A percentile compares a stretch with the other conserved stretches of the same genome.
Evolutionary conservation across 495 filamentous ascomycete genomes (phyloP).

Genomic region (Umbilicaria muhlenbergii): DNA sequence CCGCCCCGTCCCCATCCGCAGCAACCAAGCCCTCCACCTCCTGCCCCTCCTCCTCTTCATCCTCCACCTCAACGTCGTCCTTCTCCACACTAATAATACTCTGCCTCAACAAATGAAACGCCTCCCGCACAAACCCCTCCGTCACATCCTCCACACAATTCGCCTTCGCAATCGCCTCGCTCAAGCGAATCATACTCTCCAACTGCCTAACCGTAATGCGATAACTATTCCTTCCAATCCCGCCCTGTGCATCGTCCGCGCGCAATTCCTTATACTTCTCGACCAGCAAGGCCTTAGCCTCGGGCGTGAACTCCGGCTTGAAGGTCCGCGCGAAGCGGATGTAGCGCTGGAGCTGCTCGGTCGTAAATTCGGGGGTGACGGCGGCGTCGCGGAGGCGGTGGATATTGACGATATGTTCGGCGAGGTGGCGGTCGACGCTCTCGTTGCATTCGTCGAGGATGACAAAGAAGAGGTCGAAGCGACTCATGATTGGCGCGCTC

Average conservation of each 20-base stretch:
- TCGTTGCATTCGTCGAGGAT: conserved; percentile 96
- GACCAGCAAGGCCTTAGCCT: conserved; percentile 73
- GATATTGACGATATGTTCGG: conserved; percentile 86
- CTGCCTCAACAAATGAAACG: conserved; percentile 74
- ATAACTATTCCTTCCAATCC: conserved; percentile 83
- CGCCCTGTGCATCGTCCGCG: conserved; percentile 86
- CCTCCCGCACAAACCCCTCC: conserved; percentile 74
- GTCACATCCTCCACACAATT: conserved; percentile 91
- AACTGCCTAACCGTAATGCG: conserved; percentile 94
- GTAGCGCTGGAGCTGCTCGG: conserved; percentile 92
- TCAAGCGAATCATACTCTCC: conserved; percentile 85
- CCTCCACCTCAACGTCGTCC: conserved; percentile 93
- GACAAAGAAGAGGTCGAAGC: conserved; percentile 98
- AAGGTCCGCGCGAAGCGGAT: conserved; percentile 94
- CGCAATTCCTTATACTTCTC: conserved; percentile 93
- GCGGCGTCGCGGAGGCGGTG: conserved; percentile 86
- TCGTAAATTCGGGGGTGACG: conserved; percentile 82
- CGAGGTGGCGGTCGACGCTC: conserved; percentile 72
- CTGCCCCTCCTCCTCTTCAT: conserved; percentile 46
- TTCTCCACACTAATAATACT: conserved; percentile 97
- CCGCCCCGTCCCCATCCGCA: conserved; percentile 16
- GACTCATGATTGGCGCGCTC: conserved; percentile 94
- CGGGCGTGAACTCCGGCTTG: conserved; percentile 78
- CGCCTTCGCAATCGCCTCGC: conserved; percentile 90
- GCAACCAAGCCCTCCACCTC: conserved; percentile 9